phyloP scores from a whole-genome alignment of 805 yeast species.

The Wickerhamomyces bisporus region DNA sequence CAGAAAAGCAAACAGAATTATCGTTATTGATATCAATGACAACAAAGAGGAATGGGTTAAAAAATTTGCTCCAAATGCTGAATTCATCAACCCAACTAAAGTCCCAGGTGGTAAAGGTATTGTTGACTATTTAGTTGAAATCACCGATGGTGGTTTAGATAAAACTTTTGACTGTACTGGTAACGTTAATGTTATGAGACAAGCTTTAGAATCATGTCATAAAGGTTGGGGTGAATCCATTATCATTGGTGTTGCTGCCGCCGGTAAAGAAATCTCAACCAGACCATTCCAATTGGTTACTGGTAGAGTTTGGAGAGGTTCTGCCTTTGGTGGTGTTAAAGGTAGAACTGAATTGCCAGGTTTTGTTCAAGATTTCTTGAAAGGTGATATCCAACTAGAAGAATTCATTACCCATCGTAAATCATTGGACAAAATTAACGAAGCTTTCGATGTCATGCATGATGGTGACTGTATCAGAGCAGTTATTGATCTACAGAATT shows the following conservation, averaged over 20 bases:
- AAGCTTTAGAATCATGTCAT: slow-evolving; percentile 95
- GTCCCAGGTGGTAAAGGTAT: slow-evolving; percentile 69
- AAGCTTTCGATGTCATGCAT: slow-evolving; percentile 94
- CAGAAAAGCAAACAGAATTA: slow-evolving; percentile 75
- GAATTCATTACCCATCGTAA: slow-evolving; percentile 94
- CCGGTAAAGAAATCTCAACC: slow-evolving; percentile 93
- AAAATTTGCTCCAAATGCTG: slow-evolving; percentile 86
- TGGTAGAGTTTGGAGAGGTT: slow-evolving; percentile 98
- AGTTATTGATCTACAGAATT: slow-evolving; percentile 49
- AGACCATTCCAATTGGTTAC: slow-evolving; percentile 99
- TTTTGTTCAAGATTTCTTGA: slow-evolving; percentile 78
- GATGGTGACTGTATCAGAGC: slow-evolving; percentile 92
- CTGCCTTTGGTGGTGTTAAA: slow-evolving; percentile 99
- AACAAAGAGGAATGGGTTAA: slow-evolving; percentile 79
- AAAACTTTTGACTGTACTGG: slow-evolving; percentile 98
- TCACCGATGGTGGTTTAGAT: slow-evolving; percentile 97
- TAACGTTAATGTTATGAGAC: slow-evolving; percentile 90
- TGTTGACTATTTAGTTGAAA: slow-evolving; percentile 75
- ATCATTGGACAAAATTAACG: slow-evolving; percentile 69
- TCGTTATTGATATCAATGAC: slow-evolving; percentile 84
- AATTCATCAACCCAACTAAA: slow-evolving; percentile 81
- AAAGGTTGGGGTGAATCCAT: slow-evolving; percentile 98
- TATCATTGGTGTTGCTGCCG: slow-evolving; percentile 97
- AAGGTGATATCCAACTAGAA: slow-evolving; percentile 80
- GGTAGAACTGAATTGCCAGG: slow-evolving; percentile 95